Base-by-base conservation (phyloP, 2,329 filamentous ascomycete genomes). In the Fusarium lyarnte region DNA sequence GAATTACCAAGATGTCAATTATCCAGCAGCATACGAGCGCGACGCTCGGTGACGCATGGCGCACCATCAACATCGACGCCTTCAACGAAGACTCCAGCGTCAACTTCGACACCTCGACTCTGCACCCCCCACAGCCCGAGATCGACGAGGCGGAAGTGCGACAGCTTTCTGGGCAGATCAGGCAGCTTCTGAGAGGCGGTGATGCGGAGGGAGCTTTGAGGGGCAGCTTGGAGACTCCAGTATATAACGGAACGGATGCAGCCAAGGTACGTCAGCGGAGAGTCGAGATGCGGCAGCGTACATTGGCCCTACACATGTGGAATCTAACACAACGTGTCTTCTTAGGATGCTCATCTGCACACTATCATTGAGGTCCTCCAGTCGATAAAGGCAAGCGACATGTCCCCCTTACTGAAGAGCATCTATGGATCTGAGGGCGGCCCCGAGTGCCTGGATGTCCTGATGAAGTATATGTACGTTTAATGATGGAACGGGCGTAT, bases 401-500 rank as follows among this genome's bases (percentile, higher is more conserved):
- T 98, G 93, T 94, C 91, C 72, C 93, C 94, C 19, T 90, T 98
- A 78, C 86, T 99, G 75, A 90, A 92, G 83, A 89, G 91, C 64
- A 92, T 98, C 78, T 94, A 96, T 84, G 86, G 85, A 66, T 90
- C 91, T 16, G 90, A 93, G 55, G 93, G 93, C 69, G 96, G 96
- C 33, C 90, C 90, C 69, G 96, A 98, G 83, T 88, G 93, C 69
- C 85, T 97, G 75, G 96, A 99, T 82, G 94, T 95, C 57, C 85
- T 99, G 81, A 97, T 97, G 93, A 99, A 99, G 86, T 99, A 98
- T 84, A 87, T 98, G 91, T 98, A 89, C 79, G 92, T 87, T 43
- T 51, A 19, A 39, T 39, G 43, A 21, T 51, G 35, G 53, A 25
- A 46, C 16, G 27, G 21, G 7, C 31, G 29, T 31, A 11, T 14